Base-by-base conservation (phyloP, 2,329 filamentous ascomycete genomes). In the Neonectria faginata region DNA sequence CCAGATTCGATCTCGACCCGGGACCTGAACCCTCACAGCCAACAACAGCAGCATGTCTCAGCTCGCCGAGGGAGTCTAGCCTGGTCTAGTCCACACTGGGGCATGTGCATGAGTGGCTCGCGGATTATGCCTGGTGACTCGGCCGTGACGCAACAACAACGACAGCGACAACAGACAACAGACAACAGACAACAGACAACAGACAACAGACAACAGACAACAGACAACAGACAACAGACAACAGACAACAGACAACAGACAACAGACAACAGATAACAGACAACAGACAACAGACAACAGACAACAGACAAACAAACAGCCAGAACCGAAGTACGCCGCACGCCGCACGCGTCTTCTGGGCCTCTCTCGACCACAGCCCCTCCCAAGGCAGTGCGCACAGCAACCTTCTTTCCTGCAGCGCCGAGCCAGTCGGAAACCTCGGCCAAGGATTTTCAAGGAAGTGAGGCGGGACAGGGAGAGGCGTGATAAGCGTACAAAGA, bases 61-160 rank as follows among this genome's bases (percentile, higher is more conserved):
- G n/a, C 25, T 31, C 47, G 27, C 16, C 27, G n/a, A 18, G 12
- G 25, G 25, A 25, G 25, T 25, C 25, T 25, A 6, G 25, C 3
- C 25, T 25, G 25, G 25, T 25, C 5, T n/a, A n/a, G 47, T 50
- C 14, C 9, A 11, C 47, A 18, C 36, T 50, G 27, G 27, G 27
- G 27, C 11, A 31, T 51, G 11, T 33, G 48, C 29, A 51, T 51
- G 48, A 33, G 12, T 20, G 48, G 36, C 48, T 33, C 11, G 29
- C 12, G 6, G 22, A 27, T 8, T 22, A 31, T 52, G 39, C 42
- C 22, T 29, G 58, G 71, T 72, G 67, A 69, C 66, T 47, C 16
- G 63, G 55, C 36, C 39, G 68, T 73, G 70, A 69, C 70, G 69
- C 54, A 48, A 22, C 11, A 57, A 20, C 51, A 41, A 6, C 31